Evolutionary conservation across 2,329 filamentous ascomycete genomes (phyloP).

Genomic region (Seiridium unicorne): DNA sequence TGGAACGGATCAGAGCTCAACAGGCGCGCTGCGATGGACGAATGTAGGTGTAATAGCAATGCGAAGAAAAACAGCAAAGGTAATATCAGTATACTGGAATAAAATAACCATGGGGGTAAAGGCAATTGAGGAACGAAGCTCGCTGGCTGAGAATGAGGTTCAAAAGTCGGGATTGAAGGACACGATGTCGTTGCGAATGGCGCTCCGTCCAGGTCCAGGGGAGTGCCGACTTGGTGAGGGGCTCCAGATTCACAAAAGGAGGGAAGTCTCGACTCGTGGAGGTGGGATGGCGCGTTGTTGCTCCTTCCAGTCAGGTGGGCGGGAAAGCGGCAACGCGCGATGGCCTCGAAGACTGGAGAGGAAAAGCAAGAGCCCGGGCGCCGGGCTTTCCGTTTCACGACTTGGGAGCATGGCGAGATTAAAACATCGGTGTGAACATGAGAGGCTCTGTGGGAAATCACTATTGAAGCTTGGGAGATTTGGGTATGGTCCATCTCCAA

Average conservation of each 20-base stretch:
- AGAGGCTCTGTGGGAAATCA: neutral
- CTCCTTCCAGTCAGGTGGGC: neutral
- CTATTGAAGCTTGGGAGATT: slow-evolving; percentile 2
- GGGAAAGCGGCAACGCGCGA: neutral
- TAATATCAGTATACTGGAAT: neutral
- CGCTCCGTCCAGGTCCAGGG: neutral
- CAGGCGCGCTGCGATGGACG: too few relatives aligned
- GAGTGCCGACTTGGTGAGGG: neutral
- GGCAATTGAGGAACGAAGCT: neutral
- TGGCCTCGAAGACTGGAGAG: neutral
- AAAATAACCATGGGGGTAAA: neutral
- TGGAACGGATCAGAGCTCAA: too few relatives aligned
- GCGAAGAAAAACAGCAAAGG: neutral
- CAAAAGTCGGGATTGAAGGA: neutral
- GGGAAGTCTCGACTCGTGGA: neutral
- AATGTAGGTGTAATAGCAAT: too few relatives aligned
- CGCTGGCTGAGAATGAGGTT: neutral
- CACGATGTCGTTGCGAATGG: neutral
- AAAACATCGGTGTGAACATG: slow-evolving; percentile 1
- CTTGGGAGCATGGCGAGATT: neutral
- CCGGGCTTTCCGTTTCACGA: neutral
- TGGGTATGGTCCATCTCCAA: neutral
- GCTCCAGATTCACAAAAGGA: neutral
- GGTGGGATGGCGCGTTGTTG: neutral
- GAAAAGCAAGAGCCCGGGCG: neutral